These are phyloP conservation scores for Colletotrichum sp. DNA, from an alignment of 2,329 filamentous ascomycete genomes.

Conservation along the genomic window DNA sequence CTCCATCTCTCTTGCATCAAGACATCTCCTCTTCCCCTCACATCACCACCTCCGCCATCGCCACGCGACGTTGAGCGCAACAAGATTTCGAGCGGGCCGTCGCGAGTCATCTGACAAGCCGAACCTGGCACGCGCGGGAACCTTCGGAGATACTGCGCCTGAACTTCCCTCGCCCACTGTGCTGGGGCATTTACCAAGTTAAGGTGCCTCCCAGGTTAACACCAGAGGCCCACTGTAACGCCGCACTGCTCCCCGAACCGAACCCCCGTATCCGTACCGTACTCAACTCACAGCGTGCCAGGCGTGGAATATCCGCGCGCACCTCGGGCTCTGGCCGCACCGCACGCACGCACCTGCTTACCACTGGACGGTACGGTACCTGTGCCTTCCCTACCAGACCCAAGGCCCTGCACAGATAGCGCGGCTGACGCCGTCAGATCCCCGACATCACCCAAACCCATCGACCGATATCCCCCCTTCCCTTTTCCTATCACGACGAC, in stretches of 20 bases:
- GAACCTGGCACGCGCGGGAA: constrained; percentile 11
- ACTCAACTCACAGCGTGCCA: not conserved
- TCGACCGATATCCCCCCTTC: constrained; percentile 6
- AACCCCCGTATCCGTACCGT: constrained; percentile 5
- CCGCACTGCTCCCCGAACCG: not conserved
- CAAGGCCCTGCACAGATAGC: constrained; percentile 16
- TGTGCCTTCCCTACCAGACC: not conserved
- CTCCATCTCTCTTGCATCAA: not conserved
- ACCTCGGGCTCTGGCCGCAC: not conserved
- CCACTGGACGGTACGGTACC: not conserved
- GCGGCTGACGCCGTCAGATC: constrained; percentile 23
- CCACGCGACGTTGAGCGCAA: not conserved
- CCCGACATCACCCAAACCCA: constrained; percentile 18
- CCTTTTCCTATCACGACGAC: not conserved
- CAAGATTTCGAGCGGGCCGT: constrained; percentile 18
- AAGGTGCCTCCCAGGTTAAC: not conserved
- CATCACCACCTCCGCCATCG: not conserved
- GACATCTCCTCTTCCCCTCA: not conserved
- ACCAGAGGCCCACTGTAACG: not conserved
- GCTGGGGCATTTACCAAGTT: not conserved
- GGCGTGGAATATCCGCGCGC: not conserved
- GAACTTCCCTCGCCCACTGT: not conserved
- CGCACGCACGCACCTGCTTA: not conserved
- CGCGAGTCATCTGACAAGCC: constrained; percentile 18
- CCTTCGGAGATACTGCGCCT: constrained; percentile 13